Conservation (phyloP, 768 basidiomycete species). For the Chalciporus piperatus region DNA sequence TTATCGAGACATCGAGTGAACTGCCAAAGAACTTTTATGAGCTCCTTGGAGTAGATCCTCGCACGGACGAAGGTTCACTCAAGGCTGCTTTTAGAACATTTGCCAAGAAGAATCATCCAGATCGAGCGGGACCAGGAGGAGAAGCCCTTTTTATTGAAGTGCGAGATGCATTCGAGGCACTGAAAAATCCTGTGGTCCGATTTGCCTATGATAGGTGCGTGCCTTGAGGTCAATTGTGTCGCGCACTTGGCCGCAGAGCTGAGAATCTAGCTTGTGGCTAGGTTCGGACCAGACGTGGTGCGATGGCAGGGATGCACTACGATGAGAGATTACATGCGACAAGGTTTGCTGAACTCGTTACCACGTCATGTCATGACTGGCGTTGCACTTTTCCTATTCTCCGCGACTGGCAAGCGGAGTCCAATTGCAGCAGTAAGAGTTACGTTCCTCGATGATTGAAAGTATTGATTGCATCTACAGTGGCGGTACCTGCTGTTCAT, state of each 20-base stretch:
- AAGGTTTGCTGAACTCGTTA: constrained; percentile 58
- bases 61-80: constrained; percentile 63
- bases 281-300: constrained; percentile 76
- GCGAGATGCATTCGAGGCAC: constrained; percentile 71
- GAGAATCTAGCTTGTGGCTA: constrained; percentile 24
- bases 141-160: constrained; percentile 68
- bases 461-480: constrained; percentile 35
- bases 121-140: constrained; percentile 57
- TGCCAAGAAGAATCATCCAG: constrained; percentile 74
- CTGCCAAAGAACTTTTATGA: constrained; percentile 78
- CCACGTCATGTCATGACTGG: constrained; percentile 68
- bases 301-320: constrained; percentile 69
- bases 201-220: constrained; percentile 85
- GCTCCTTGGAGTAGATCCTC: constrained; percentile 58
- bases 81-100: constrained; percentile 75
- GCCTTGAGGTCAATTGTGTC: background rate
- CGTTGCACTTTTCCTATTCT: constrained; percentile 57
- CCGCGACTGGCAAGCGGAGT: constrained; percentile 57
- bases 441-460: constrained; percentile 5
- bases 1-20: constrained; percentile 53
- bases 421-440: constrained; percentile 63
- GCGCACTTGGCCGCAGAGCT: background rate
- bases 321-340: constrained; percentile 62
- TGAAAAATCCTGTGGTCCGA: constrained; percentile 72
- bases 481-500: constrained; percentile 80